These are phyloP conservation scores for Neurospora sp. DNA, from an alignment of 495 filamentous ascomycete genomes.

Conservation along the genomic window DNA sequence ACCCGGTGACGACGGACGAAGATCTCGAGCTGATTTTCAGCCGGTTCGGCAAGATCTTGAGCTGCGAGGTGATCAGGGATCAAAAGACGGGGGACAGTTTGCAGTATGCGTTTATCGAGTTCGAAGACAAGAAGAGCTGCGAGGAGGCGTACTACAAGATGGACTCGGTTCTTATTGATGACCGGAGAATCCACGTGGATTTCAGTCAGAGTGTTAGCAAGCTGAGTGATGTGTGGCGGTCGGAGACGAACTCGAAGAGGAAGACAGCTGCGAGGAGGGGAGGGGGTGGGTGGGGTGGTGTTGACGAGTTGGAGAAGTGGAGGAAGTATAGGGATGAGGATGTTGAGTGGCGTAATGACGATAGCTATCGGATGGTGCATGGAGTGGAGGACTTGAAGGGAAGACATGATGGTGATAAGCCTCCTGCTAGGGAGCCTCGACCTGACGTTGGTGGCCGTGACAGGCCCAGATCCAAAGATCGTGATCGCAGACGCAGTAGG, in stretches of 20 bases:
- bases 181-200: conserved; percentile 96
- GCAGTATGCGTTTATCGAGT: conserved; percentile 98
- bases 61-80: conserved; percentile 94
- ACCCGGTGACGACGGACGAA: conserved; percentile 90
- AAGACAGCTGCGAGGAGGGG: conserved; percentile 41
- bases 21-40: conserved; percentile 93
- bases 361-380: conserved; percentile 72
- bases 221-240: conserved; percentile 84
- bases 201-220: conserved; percentile 95
- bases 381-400: conserved; percentile 58
- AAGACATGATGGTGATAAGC: conserved; percentile 26
- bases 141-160: conserved; percentile 98
- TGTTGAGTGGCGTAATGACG: conserved; percentile 28
- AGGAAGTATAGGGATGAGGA: conserved; percentile 76
- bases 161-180: conserved; percentile 92
- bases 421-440: neutral
- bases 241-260: conserved; percentile 76
- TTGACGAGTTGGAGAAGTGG: conserved; percentile 76
- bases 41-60: conserved; percentile 90
- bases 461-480: conserved; percentile 9
- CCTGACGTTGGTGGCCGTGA: conserved; percentile 4
- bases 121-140: conserved; percentile 81
- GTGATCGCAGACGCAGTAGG: conserved; percentile 6
- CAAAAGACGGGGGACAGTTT: conserved; percentile 88
- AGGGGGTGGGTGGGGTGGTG: conserved; percentile 86